Evolutionary conservation across 2,329 filamentous ascomycete genomes (phyloP), one percentile per base, ranked within the genome.

Genomic region (Sphaerulina vaccinii): DNA sequence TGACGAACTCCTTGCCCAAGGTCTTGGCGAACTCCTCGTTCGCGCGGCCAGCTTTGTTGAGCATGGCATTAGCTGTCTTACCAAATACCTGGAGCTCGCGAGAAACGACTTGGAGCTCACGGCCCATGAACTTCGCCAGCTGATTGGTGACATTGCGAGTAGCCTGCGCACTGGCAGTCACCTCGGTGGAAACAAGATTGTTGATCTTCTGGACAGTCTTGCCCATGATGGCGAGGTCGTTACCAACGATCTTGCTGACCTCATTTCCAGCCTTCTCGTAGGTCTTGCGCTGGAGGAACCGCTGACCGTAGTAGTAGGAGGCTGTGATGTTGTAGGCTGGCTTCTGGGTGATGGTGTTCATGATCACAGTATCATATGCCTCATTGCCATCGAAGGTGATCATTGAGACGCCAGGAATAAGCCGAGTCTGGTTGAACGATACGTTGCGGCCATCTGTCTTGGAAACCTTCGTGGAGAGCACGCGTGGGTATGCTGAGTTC

Each of bases 391-490:
- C 58, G 41, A 68, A 32, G 0, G 56, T 56, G 35, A 68, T 41
- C 11, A 59, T 49, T 42, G 63, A 64, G 21, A 68, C 60, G 19
- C 65, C 65, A 13, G 62, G 54, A 37, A 67, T 62, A 24, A 68
- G 55, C 52, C 58, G 56, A n/a, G 56, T 62, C 15, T 54, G 51
- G 36, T 60, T 60, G 56, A 59, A 57, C 5, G 36, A 35, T 10
- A 65, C 29, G 6, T 45, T 24, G 16, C 38, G 39, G 10, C 49
- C 55, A 37, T 51, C 50, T n/a, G 16, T 36, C 16, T 49, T 51
- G 21, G 44, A 33, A 10, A 56, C 45, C 1, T 19, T 24, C 15
- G 54, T 52, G 8, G 27, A 46, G 10, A 38, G 32, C 15, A 52
- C 23, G 3, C 39, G 36, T 9, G 52, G 49, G 33, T 41, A 27